phyloP scores from a whole-genome alignment of 129 eudicot genomes.

The Apium graveolens region DNA sequence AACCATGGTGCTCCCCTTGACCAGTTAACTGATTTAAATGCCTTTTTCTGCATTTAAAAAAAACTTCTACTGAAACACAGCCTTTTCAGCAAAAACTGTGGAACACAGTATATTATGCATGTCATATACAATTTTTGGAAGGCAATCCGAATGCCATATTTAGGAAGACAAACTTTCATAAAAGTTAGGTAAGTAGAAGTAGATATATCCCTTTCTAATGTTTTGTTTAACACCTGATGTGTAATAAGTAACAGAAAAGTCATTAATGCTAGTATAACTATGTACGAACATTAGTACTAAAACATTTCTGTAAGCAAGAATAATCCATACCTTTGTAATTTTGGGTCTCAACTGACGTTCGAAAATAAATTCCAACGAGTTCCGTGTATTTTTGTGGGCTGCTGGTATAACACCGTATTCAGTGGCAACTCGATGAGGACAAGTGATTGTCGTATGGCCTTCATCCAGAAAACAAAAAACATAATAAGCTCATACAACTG shows the following conservation, averaged over 20 bases:
- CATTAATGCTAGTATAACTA: neutral
- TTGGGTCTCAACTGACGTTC: conserved; percentile 59
- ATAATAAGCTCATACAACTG: neutral
- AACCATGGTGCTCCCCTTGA: neutral
- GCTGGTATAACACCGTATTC: conserved; percentile 91
- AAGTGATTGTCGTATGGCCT: conserved; percentile 87
- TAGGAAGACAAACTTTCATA: neutral
- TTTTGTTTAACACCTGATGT: neutral
- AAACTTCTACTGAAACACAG: neutral
- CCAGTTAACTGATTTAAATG: neutral
- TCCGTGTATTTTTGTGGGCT: conserved; percentile 44
- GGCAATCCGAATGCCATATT: neutral
- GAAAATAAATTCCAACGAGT: conserved; percentile 58
- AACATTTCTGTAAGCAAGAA: neutral
- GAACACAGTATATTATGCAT: neutral
- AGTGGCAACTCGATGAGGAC: conserved; percentile 92
- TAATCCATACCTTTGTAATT: conserved; percentile 45
- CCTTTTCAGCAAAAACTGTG: neutral
- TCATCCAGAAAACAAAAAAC: conserved; percentile 20
- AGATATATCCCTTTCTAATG: neutral
- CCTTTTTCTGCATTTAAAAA: neutral
- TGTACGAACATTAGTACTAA: neutral
- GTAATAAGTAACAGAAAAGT: neutral
- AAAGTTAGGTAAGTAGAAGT: neutral
- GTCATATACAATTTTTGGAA: neutral